Evolutionary conservation across 2,329 filamentous ascomycete genomes (phyloP).

Genomic region (Ascochyta viciae-villosae): DNA sequence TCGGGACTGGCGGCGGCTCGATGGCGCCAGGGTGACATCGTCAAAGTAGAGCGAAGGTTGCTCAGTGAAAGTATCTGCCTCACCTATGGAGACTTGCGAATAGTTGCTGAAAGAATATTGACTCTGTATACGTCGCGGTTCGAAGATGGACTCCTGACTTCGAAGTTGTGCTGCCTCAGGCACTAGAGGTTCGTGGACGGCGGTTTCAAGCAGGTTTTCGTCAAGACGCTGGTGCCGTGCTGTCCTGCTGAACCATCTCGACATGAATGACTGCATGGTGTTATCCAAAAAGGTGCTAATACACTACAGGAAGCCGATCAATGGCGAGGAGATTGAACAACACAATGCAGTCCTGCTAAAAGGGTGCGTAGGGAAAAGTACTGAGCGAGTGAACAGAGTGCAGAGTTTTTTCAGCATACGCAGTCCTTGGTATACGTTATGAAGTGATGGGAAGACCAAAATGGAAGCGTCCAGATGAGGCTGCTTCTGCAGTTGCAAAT

Average conservation of each 20-base stretch:
- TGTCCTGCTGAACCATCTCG: neutral
- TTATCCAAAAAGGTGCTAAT: neutral
- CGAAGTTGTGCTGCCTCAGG: constrained; percentile 8
- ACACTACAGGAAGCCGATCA: neutral
- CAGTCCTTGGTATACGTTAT: neutral
- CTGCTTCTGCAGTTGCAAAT: neutral
- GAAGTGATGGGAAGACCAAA: neutral
- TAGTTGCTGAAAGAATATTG: neutral
- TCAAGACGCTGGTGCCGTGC: neutral
- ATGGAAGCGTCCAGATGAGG: neutral
- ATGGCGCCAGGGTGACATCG: constrained; percentile 1
- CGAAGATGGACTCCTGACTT: constrained; percentile 1
- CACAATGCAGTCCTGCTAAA: neutral
- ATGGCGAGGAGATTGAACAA: neutral
- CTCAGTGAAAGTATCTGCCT: neutral
- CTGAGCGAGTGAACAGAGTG: neutral
- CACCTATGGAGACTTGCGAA: neutral
- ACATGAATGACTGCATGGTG: neutral
- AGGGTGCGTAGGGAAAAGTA: neutral
- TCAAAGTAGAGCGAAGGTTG: neutral
- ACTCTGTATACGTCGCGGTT: neutral
- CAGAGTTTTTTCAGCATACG: neutral
- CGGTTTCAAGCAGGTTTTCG: constrained; percentile 1
- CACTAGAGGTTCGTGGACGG: neutral
- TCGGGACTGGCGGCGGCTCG: neutral